A percentile compares a stretch with the other conserved stretches of the same genome.
phyloP scores from a whole-genome alignment of 345 rosid species.

The Eutrema japonicum region DNA sequence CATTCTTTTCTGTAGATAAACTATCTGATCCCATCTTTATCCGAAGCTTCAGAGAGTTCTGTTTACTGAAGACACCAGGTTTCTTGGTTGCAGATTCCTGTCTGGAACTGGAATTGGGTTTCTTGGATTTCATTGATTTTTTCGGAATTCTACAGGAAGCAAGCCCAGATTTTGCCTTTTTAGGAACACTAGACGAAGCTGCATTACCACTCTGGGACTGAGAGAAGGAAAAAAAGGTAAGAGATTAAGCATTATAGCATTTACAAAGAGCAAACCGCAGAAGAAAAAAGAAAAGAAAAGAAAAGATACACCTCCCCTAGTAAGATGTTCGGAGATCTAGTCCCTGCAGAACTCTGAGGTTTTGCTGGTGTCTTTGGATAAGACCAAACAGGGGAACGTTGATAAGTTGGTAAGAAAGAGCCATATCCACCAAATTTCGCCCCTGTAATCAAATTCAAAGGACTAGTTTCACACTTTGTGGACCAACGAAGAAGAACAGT shows the following conservation, averaged over 20 bases:
- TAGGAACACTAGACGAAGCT: conserved; percentile 50
- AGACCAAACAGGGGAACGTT: conserved; percentile 77
- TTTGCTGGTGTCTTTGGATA: conserved; percentile 62
- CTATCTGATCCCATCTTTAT: conserved; percentile 81
- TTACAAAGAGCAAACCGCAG: conserved; percentile 2
- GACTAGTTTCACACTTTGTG: conserved; percentile 40
- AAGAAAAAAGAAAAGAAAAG: not conserved
- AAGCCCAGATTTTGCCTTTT: conserved; percentile 53
- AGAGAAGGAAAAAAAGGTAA: conserved; percentile 25
- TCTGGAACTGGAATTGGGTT: conserved; percentile 47
- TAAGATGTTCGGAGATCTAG: conserved; percentile 64
- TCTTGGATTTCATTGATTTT: conserved; percentile 56
- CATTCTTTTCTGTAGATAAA: conserved; percentile 70
- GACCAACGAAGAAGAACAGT: conserved; percentile 40
- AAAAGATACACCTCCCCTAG: conserved; percentile 64
- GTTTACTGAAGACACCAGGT: conserved; percentile 56
- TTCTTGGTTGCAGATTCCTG: conserved; percentile 52
- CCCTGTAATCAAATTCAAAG: conserved; percentile 60
- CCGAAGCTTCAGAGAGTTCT: conserved; percentile 73
- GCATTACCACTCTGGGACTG: conserved; percentile 58
- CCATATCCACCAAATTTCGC: conserved; percentile 97
- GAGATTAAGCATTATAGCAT: conserved; percentile 28
- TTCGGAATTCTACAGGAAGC: conserved; percentile 43
- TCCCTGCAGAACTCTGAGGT: conserved; percentile 51
- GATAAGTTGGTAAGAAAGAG: conserved; percentile 83